phyloP scores from a whole-genome alignment of 2,329 filamentous ascomycete species.

The Fragosphaeria purpurea region DNA sequence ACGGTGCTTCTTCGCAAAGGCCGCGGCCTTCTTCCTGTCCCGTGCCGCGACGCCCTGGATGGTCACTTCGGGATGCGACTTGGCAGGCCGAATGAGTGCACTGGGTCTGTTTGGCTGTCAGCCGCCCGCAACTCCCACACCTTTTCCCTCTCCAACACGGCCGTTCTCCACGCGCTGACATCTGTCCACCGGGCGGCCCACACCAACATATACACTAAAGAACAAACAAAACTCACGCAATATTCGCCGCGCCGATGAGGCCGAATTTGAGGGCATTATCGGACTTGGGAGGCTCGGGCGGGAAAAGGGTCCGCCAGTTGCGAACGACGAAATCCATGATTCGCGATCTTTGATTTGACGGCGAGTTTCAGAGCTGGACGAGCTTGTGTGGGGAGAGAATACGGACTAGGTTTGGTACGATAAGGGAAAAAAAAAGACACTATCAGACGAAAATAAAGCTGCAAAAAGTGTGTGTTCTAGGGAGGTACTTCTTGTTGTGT shows the following conservation, averaged over 20 bases:
- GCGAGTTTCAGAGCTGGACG: no score
- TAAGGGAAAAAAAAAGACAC: no score
- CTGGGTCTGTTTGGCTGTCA: conserved; percentile 11
- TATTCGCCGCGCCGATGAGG: conserved; percentile 30
- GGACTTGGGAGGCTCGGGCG: conserved; percentile 7
- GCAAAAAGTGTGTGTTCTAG: no score
- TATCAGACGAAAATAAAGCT: no score
- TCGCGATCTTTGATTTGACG: no score
- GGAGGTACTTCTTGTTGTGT: no score
- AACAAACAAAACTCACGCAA: conserved; percentile 22
- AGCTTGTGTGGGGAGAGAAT: no score
- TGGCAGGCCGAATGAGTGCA: conserved; percentile 39
- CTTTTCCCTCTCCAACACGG: no score
- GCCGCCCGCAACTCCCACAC: neutral
- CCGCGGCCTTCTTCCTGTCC: conserved; percentile 33
- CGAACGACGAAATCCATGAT: conserved; percentile 2
- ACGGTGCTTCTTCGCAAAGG: conserved; percentile 39
- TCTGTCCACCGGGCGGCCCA: no score
- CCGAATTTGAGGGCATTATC: conserved; percentile 26
- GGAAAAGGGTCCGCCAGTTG: conserved; percentile 8
- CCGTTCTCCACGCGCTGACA: no score
- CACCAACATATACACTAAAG: no score
- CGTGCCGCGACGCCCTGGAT: conserved; percentile 43
- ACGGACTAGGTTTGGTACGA: no score
- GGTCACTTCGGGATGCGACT: conserved; percentile 42